Evolutionary conservation across 192 early-diverging fungal species (phyloP).

Genomic region (Backusella australiensis): DNA sequence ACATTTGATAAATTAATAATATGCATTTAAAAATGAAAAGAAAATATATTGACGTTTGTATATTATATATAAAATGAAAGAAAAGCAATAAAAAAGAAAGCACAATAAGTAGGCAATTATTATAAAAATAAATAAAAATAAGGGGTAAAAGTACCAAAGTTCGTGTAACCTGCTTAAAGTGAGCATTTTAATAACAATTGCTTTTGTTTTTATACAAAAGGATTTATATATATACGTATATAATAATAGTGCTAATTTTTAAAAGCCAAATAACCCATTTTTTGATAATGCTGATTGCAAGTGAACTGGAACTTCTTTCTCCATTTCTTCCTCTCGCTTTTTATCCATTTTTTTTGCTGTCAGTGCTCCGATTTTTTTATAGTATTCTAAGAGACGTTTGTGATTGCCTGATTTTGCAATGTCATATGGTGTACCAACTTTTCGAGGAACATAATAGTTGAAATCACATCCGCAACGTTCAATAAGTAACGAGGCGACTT

Average conservation of each 20-base stretch:
- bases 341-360: conserved; percentile 33
- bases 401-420: conserved; percentile 30
- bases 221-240: background rate
- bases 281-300: conserved; percentile 23
- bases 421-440: conserved; percentile 31
- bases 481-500: conserved; percentile 22
- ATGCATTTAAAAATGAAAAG: background rate
- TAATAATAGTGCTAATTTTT: background rate
- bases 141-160: background rate
- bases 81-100: background rate
- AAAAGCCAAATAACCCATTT: conserved; percentile 30
- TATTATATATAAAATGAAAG: background rate
- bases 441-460: conserved; percentile 30
- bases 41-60: background rate
- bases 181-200: conserved; percentile 2
- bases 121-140: background rate
- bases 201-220: background rate
- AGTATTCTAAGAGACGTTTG: conserved; percentile 26
- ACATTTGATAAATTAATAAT: background rate
- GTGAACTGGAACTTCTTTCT: conserved; percentile 24
- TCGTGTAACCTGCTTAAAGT: conserved; percentile 1
- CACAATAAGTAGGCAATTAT: background rate
- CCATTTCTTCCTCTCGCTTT: conserved; percentile 30
- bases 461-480: conserved; percentile 27
- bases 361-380: conserved; percentile 25